Evolutionary conservation across 345 rosid species (phyloP).

Genomic region (Eucalyptus marginata): DNA sequence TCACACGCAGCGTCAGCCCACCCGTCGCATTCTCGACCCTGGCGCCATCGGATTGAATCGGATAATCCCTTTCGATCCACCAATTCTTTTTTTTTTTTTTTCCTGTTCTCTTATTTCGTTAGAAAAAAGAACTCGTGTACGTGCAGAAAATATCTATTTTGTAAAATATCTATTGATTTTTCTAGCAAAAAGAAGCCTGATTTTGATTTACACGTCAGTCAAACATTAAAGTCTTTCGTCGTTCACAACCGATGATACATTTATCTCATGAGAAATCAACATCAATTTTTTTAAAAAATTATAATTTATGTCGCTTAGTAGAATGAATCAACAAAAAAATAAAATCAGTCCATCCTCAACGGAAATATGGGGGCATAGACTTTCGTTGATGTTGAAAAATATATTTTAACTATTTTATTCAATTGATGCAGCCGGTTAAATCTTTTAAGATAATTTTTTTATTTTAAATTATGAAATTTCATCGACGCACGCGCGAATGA

Average conservation of each 20-base stretch:
- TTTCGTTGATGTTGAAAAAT: neutral
- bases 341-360: rapidly evolving
- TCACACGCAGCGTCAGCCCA: neutral
- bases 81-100: neutral
- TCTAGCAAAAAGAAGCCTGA: neutral
- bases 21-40: neutral
- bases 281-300: rapidly evolving
- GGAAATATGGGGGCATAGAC: neutral
- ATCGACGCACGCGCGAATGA: rapidly evolving
- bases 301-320: neutral
- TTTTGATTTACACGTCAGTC: rapidly evolving
- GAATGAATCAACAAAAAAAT: neutral
- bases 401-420: rapidly evolving
- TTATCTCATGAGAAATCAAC: neutral
- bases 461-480: rapidly evolving
- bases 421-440: rapidly evolving
- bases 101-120: neutral
- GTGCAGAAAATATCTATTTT: neutral
- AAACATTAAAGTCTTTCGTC: rapidly evolving
- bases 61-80: neutral
- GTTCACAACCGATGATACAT: rapidly evolving
- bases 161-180: neutral
- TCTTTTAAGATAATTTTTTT: rapidly evolving
- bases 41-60: neutral
- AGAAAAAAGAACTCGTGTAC: neutral